Evolutionary conservation across 139 green algal genomes (phyloP).

Genomic region (Picochlorum sp.): DNA sequence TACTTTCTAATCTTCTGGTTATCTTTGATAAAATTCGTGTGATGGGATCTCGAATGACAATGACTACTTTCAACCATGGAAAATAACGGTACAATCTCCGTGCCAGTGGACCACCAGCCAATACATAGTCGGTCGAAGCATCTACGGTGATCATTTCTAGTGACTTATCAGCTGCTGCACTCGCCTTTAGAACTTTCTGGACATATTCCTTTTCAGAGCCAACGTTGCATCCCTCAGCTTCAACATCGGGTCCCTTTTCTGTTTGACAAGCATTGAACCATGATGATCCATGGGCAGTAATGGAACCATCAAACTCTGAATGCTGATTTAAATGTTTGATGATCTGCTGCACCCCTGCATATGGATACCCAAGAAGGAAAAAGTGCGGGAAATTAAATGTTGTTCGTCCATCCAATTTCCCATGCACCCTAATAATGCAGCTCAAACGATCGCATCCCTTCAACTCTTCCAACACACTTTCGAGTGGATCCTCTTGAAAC

Average conservation of each 20-base stretch:
- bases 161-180: neutral
- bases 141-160: slow-evolving; percentile 12
- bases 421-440: slow-evolving; percentile 11
- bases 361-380: slow-evolving; percentile 6
- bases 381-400: slow-evolving; percentile 12
- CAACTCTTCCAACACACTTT: slow-evolving; percentile 2
- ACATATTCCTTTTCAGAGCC: slow-evolving; percentile 1
- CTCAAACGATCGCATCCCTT: neutral
- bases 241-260: neutral
- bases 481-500: neutral
- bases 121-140: slow-evolving; percentile 1
- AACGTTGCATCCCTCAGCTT: neutral
- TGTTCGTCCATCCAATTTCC: neutral
- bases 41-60: slow-evolving; percentile 5
- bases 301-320: slow-evolving; percentile 3
- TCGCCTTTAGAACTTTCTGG: neutral
- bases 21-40: slow-evolving; percentile 3
- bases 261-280: slow-evolving; percentile 13
- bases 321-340: neutral
- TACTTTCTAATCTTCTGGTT: neutral
- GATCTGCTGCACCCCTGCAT: neutral
- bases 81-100: slow-evolving; percentile 9
- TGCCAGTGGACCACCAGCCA: neutral
- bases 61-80: slow-evolving; percentile 14
- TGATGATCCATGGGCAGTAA: neutral